A percentile compares a stretch with the other conserved stretches of the same genome.
Evolutionary conservation across 2,329 filamentous ascomycete genomes (phyloP).

Genomic region (Aspergillus niger): DNA sequence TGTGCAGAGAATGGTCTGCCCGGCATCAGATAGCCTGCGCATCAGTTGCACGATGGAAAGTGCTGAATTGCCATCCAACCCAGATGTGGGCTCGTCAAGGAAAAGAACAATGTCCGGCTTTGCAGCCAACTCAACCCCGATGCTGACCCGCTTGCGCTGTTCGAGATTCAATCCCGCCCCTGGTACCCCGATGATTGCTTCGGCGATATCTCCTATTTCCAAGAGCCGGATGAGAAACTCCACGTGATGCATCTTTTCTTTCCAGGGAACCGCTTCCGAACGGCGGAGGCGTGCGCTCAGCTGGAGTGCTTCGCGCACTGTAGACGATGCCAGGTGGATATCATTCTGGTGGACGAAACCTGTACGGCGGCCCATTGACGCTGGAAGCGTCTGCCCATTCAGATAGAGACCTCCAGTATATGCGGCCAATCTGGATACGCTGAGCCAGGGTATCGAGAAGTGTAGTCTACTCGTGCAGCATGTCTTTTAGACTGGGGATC

Average conservation of each 20-base stretch:
- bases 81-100: constrained; percentile 60
- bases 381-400: constrained; percentile 3
- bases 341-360: constrained; percentile 58
- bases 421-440: not conserved
- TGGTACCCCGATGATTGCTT: constrained; percentile 62
- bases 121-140: constrained; percentile 30
- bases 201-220: constrained; percentile 66
- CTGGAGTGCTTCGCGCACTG: constrained; percentile 63
- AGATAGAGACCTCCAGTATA: not conserved
- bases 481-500: too few species aligned
- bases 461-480: constrained; percentile 39
- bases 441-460: constrained; percentile 13
- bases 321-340: constrained; percentile 60
- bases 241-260: constrained; percentile 64
- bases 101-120: constrained; percentile 56
- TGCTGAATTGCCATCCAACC: constrained; percentile 57
- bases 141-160: constrained; percentile 33
- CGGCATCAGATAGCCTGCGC: constrained; percentile 56
- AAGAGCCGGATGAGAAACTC: constrained; percentile 63
- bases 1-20: constrained; percentile 57
- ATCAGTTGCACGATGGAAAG: constrained; percentile 60
- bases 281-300: constrained; percentile 64
- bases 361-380: constrained; percentile 60
- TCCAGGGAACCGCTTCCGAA: constrained; percentile 55
- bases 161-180: constrained; percentile 59